A percentile compares a stretch with the other conserved stretches of the same genome.
phyloP scores from a whole-genome alignment of 805 yeast genomes.

The Lipomyces sp. region DNA sequence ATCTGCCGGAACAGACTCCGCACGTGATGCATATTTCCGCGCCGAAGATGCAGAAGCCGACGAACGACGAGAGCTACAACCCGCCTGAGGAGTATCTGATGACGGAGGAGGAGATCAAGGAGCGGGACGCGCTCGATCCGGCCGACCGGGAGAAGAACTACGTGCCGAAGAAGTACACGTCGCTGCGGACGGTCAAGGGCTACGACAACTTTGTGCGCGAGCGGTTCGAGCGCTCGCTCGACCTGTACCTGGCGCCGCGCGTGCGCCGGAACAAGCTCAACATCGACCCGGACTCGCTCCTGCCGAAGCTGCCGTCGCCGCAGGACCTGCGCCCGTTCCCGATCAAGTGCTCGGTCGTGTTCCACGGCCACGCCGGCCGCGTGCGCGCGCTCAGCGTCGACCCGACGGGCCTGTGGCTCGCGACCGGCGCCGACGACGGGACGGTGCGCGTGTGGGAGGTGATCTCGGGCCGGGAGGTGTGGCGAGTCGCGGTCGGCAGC shows the following conservation, averaged over 20 bases:
- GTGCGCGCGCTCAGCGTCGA: conserved; percentile 81
- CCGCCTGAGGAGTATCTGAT: conserved; percentile 95
- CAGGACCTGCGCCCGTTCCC: conserved; percentile 97
- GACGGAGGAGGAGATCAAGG: conserved; percentile 68
- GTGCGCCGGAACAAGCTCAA: conserved; percentile 85
- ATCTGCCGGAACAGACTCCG: conserved; percentile 51
- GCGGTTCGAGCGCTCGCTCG: conserved; percentile 89
- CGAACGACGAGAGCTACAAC: conserved; percentile 92
- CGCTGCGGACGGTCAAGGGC: conserved; percentile 92
- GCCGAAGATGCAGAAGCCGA: conserved; percentile 93
- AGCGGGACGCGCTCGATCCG: conserved; percentile 69
- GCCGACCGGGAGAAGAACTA: conserved; percentile 74
- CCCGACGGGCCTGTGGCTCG: conserved; percentile 89
- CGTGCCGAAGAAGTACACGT: conserved; percentile 73
- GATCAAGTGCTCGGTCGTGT: conserved; percentile 77
- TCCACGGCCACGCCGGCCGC: conserved; percentile 77
- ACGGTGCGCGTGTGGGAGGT: conserved; percentile 96
- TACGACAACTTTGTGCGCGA: conserved; percentile 82
- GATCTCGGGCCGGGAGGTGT: conserved; percentile 89
- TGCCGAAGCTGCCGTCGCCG: conserved; percentile 96
- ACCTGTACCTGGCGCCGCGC: conserved; percentile 93
- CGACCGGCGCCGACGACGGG: conserved; percentile 98
- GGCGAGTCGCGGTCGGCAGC: conserved; percentile 50
- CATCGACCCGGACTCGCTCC: conserved; percentile 91
- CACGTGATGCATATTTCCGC: conserved; percentile 92